Conservation (phyloP, 2,329 filamentous ascomycete genomes). For the Colletotrichum neosansevieriae region DNA sequence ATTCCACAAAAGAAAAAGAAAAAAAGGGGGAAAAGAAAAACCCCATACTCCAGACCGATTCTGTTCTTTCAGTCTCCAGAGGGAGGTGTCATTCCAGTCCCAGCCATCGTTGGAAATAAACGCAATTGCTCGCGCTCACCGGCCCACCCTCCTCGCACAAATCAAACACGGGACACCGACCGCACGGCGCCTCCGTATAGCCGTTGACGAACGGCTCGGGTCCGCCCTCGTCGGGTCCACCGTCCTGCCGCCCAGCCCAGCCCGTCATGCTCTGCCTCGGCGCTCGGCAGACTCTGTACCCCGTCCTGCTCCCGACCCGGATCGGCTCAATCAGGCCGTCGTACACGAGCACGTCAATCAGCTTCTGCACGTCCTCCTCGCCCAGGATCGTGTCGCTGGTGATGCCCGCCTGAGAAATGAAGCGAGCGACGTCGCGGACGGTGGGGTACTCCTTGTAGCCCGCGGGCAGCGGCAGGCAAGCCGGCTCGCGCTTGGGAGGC, state of each 20-base stretch:
- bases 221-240: constrained; percentile 51
- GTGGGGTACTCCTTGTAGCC: constrained; percentile 86
- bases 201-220: constrained; percentile 71
- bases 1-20: neutral
- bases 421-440: constrained; percentile 79
- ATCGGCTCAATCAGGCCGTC: constrained; percentile 85
- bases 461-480: constrained; percentile 67
- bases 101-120: constrained; percentile 92
- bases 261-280: constrained; percentile 57
- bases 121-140: constrained; percentile 89
- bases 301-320: constrained; percentile 60
- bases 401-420: constrained; percentile 76
- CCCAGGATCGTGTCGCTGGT: constrained; percentile 78
- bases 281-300: constrained; percentile 66
- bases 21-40: too few relatives aligned
- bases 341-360: constrained; percentile 89
- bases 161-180: constrained; percentile 91
- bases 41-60: neutral
- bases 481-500: constrained; percentile 50
- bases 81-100: constrained; percentile 53
- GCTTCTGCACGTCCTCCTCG: constrained; percentile 83
- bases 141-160: constrained; percentile 92
- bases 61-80: neutral
- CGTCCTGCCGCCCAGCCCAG: constrained; percentile 54
- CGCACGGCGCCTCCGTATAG: constrained; percentile 90